Evolutionary conservation across 768 basidiomycete species (phyloP), one percentile per base, ranked within the genome.

Genomic region (Auriscalpium microsporum): DNA sequence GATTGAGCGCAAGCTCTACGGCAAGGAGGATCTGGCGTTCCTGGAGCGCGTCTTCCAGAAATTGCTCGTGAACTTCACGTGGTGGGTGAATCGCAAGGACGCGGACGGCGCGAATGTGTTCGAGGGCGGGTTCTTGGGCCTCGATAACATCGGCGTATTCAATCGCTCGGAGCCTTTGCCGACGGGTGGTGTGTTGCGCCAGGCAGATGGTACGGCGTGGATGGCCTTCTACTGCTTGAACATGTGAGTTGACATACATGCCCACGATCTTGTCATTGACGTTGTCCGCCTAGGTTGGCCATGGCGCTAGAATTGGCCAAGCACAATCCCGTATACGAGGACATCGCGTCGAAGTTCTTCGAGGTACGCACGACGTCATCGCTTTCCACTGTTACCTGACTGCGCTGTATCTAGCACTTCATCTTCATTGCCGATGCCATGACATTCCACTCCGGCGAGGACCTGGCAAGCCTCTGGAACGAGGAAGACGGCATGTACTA

Each of bases 41-140:
- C 75, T 99, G 37, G 96, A 99, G 73, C 82, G 96, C 47, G 96
- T 98, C 28, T 99, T 99, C 81, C 94, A 98, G 71, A 98, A 99
- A 72, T 69, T 99, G 51, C 71, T 99, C 17, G 74, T 99, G 40
- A 97, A 99, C 72, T 98, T 97, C 67, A 99, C 96, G 47, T 97
- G 94, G 93, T 98, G 95, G 95, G 95, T 98, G 17, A 98, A 99
- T 69, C 85, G 95, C 54, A 99, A 99, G 71, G 96, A 99, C 64
- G 78, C 85, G 51, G 94, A 82, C 14, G 96, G 96, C 33, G 85
- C 93, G 70, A 94, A 94, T 65, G 91, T 99, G 48, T 99, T 99
- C 63, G 96, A 98, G 69, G 96, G 96, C 49, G 96, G 96, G 17
- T 98, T 99, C 76, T 79, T 99, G 40, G 96, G 96, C 34, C 75